These are phyloP conservation scores for Euphrasia confusa DNA, from an alignment of 257 asterid species.

Conservation along the genomic window DNA sequence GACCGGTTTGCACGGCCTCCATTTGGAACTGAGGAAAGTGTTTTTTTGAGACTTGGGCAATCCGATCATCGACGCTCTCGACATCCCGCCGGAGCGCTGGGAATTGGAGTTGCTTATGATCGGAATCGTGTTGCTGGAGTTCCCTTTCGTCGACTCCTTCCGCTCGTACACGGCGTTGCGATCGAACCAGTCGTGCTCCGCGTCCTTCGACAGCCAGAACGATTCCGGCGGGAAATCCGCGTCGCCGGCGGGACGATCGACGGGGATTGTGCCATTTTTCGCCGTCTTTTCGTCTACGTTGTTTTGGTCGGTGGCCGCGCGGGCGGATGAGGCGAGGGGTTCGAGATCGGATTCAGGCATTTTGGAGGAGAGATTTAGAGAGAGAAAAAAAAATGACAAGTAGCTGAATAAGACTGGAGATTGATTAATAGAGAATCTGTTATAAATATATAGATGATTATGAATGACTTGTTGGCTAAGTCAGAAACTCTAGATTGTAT, in stretches of 20 bases:
- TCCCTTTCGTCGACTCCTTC: conserved; percentile 64
- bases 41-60: conserved; percentile 69
- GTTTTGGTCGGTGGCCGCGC: no score
- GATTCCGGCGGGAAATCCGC: conserved; percentile 78
- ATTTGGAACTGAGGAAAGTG: conserved; percentile 37
- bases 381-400: not conserved
- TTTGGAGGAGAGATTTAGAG: not conserved
- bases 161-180: conserved; percentile 73
- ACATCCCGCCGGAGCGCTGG: conserved; percentile 47
- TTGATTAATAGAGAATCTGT: no score
- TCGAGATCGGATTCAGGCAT: conserved; percentile 71
- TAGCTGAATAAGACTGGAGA: no score
- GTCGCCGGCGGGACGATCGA: conserved; percentile 16
- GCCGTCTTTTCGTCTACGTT: not conserved
- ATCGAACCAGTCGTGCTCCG: conserved; percentile 84
- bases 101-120: conserved; percentile 34
- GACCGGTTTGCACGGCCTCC: conserved; percentile 41
- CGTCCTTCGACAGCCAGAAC: conserved; percentile 83
- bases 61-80: conserved; percentile 61
- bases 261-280: conserved; percentile 23
- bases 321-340: conserved; percentile 23
- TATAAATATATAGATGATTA: no score
- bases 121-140: conserved; percentile 31
- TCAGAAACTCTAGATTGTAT: no score
- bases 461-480: no score